These are phyloP conservation scores for Imleria badia DNA, from an alignment of 768 basidiomycete species.

Conservation along the genomic window DNA sequence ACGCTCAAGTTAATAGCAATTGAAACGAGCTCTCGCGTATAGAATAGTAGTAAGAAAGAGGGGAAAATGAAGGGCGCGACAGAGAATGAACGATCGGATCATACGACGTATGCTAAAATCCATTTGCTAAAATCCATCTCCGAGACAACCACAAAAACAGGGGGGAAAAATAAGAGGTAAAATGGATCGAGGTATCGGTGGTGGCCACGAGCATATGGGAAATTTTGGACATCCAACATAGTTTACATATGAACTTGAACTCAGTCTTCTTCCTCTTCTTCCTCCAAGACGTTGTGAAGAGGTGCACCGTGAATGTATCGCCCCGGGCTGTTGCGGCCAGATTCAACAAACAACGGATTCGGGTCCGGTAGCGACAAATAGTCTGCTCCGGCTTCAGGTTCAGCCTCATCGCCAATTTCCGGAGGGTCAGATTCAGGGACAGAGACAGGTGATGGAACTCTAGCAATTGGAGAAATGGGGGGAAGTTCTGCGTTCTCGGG, in stretches of 20 bases:
- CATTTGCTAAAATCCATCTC: slow-evolving; percentile 11
- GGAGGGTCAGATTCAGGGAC: slow-evolving; percentile 25
- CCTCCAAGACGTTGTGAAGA: slow-evolving; percentile 82
- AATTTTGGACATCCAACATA: slow-evolving; percentile 16
- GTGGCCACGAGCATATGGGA: slow-evolving; percentile 15
- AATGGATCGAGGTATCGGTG: slow-evolving; percentile 26
- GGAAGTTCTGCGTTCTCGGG: slow-evolving; percentile 11
- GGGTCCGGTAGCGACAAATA: slow-evolving; percentile 36
- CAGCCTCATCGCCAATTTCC: slow-evolving; percentile 28
- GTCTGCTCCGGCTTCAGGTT: slow-evolving; percentile 23
- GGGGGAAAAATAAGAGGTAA: background rate
- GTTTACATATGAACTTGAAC: slow-evolving; percentile 16
- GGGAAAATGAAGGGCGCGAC: background rate
- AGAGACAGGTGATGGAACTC: slow-evolving; percentile 14
- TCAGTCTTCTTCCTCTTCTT: slow-evolving; percentile 63
- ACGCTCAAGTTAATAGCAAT: slow-evolving; percentile 17
- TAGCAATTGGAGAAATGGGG: background rate
- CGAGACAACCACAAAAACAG: slow-evolving; percentile 4
- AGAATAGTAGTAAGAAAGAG: background rate
- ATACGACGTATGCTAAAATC: background rate
- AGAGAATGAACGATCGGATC: slow-evolving; percentile 2
- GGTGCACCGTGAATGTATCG: slow-evolving; percentile 85
- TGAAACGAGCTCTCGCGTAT: slow-evolving; percentile 2
- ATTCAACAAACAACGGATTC: slow-evolving; percentile 40
- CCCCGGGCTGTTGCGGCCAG: slow-evolving; percentile 60